Evolutionary conservation across 305 asterid genomes (phyloP), one percentile per base, ranked within the genome.

Genomic region (Solanum chacoense): DNA sequence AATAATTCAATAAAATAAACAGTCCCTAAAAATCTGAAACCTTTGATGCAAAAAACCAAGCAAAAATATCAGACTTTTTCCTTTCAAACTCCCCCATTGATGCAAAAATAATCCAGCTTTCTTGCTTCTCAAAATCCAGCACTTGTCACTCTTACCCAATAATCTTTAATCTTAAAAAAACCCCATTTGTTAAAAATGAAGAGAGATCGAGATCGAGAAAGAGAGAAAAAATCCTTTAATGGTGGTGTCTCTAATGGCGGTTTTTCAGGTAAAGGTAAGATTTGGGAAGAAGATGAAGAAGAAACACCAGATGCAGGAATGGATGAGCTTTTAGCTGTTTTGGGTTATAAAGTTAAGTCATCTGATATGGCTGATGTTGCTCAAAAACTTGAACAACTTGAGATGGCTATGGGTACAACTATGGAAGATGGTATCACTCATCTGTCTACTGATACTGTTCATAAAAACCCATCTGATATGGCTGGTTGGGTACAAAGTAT

Each of bases 361-460:
- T 93, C 98, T 3, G 98, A 95, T 85, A 94, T 96, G 98, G 96
- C 95, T 31, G 96, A 93, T 24, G 98, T 96, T 7, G 99, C 98
- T 1, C 93, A 92, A 75, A 96, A 94, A 91, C 94, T 95, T 36
- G 95, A 95, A 89, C 95, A 94, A 22, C 88, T 95, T 81, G 98
- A 95, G 91, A 92, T 94, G 95, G 95, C 93, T 12, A 95, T 95
- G 98, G 91, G 94, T 11, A 92, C 94, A 10, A 88, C 86, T 0
- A 89, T 77, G 87, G 97, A 92, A 22, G 98, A 94, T 79, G 96
- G 95, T 16, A 93, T 89, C 85, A 92, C 94, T 22, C 93, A 89
- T 16, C 93, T 95, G 14, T 89, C 94, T 1, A 55, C 89, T 20
- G 96, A 93, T 86, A 88, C 97, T 4, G 94, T 94, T 89, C 98